Evolutionary conservation across 1,139 yeast species (phyloP).

Genomic region (Maudiozyma humilis): DNA sequence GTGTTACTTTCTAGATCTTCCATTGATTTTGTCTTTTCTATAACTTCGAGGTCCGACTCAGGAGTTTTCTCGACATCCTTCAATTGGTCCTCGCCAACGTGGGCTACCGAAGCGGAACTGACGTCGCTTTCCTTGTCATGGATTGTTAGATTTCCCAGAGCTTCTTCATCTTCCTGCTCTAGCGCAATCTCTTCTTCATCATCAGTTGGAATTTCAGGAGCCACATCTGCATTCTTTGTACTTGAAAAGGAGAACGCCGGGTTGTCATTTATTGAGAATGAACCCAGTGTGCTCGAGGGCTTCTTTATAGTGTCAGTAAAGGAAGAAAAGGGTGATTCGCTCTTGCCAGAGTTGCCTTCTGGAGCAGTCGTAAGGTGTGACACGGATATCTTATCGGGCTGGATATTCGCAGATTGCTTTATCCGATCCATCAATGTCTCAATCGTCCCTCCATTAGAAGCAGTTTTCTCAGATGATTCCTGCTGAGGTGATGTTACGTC

Average conservation of each 20-base stretch:
- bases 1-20: neutral
- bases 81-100: neutral
- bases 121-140: too few species aligned
- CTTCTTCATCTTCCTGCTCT: neutral
- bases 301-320: slow-evolving; percentile 18
- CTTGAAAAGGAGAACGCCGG: slow-evolving; percentile 12
- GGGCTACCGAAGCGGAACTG: neutral
- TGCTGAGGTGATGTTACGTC: too few species aligned
- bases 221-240: neutral
- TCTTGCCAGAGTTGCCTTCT: too few species aligned
- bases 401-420: slow-evolving; percentile 24
- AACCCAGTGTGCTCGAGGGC: slow-evolving; percentile 7
- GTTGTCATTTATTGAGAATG: slow-evolving; percentile 1
- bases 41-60: neutral
- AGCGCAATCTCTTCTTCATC: neutral
- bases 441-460: slow-evolving; percentile 12
- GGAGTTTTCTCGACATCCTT: neutral
- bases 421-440: slow-evolving; percentile 22
- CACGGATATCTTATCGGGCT: slow-evolving; percentile 11
- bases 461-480: too few species aligned
- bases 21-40: slow-evolving; percentile 1
- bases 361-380: too few species aligned
- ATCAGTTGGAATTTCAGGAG: neutral
- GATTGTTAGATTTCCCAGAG: too few species aligned
- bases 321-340: slow-evolving; percentile 21